Evolutionary conservation across 192 early-diverging fungal species (phyloP).

Genomic region (Spinellus fusiger): DNA sequence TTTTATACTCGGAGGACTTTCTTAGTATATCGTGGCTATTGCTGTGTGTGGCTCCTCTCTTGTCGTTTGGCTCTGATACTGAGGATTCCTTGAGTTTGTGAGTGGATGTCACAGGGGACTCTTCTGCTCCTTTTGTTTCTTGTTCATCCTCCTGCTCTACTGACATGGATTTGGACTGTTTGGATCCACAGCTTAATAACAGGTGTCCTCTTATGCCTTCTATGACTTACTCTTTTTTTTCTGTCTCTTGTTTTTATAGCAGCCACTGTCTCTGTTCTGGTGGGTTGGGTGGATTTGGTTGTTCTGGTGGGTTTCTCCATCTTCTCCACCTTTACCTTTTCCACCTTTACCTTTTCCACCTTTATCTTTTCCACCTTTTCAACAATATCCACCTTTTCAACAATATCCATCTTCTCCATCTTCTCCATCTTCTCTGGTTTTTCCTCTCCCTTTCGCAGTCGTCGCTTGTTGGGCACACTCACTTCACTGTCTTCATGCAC

Average conservation of each 20-base stretch:
- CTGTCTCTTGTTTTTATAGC: background rate
- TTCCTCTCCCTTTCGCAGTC: background rate
- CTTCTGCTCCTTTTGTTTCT: background rate
- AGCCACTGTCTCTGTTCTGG: background rate
- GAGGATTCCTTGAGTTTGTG: slow-evolving; percentile 3
- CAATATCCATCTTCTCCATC: slow-evolving; percentile 1
- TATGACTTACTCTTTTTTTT: slow-evolving; percentile 1
- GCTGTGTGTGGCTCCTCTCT: background rate
- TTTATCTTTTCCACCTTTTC: background rate
- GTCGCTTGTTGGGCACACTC: background rate
- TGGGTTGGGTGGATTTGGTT: background rate
- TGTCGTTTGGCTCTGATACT: background rate
- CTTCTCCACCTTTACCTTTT: slow-evolving; percentile 1
- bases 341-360: slow-evolving; percentile 1
- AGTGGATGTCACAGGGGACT: background rate
- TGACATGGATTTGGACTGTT: slow-evolving; percentile 18
- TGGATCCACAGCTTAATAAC: background rate
- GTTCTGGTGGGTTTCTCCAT: background rate
- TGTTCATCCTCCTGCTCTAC: slow-evolving; percentile 15
- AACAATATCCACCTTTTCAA: background rate
- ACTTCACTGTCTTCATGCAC: background rate
- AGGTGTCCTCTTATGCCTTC: background rate
- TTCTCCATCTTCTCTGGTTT: slow-evolving; percentile 4
- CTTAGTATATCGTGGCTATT: background rate
- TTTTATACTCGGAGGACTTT: slow-evolving; percentile 13